Evolutionary conservation across 2,329 filamentous ascomycete species (phyloP).

Genomic region (Calonectria hongkongensis): DNA sequence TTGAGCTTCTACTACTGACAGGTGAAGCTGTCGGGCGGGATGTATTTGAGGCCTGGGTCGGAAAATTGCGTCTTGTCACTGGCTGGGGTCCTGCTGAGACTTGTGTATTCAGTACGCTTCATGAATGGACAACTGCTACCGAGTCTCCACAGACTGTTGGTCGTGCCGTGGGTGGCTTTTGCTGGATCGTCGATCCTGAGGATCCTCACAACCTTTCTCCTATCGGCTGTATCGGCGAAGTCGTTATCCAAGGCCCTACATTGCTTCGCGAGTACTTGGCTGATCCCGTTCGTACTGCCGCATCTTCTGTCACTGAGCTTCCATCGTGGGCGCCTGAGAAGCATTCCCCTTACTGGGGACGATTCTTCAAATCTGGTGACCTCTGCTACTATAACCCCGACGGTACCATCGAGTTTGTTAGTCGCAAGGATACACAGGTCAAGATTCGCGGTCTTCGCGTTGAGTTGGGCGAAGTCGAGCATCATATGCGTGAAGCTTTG

Average conservation of each 20-base stretch:
- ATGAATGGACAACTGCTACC: not conserved
- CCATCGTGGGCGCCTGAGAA: slow-evolving; percentile 38
- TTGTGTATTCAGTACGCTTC: slow-evolving; percentile 40
- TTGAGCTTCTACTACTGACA: slow-evolving; percentile 45
- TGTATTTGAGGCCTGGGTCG: slow-evolving; percentile 43
- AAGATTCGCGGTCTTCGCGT: slow-evolving; percentile 71
- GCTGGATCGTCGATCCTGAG: slow-evolving; percentile 47
- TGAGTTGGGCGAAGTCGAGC: slow-evolving; percentile 43
- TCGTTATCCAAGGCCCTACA: slow-evolving; percentile 49
- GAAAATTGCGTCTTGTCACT: slow-evolving; percentile 46
- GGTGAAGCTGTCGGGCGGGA: slow-evolving; percentile 48
- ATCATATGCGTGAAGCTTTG: slow-evolving; percentile 34
- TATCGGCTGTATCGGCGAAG: slow-evolving; percentile 44
- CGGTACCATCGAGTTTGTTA: slow-evolving; percentile 63
- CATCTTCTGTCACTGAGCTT: slow-evolving; percentile 57
- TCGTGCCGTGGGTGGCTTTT: slow-evolving; percentile 16
- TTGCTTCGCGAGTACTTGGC: slow-evolving; percentile 51
- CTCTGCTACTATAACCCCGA: slow-evolving; percentile 56
- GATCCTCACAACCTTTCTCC: slow-evolving; percentile 46
- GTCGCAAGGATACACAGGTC: slow-evolving; percentile 72
- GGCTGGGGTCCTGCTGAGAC: slow-evolving; percentile 52
- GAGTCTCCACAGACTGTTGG: slow-evolving; percentile 42
- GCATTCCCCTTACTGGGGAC: slow-evolving; percentile 41
- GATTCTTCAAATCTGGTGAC: slow-evolving; percentile 51
- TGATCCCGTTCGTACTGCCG: slow-evolving; percentile 48